Conservation (phyloP, 805 yeast species). For the Brettanomyces anomalus region DNA sequence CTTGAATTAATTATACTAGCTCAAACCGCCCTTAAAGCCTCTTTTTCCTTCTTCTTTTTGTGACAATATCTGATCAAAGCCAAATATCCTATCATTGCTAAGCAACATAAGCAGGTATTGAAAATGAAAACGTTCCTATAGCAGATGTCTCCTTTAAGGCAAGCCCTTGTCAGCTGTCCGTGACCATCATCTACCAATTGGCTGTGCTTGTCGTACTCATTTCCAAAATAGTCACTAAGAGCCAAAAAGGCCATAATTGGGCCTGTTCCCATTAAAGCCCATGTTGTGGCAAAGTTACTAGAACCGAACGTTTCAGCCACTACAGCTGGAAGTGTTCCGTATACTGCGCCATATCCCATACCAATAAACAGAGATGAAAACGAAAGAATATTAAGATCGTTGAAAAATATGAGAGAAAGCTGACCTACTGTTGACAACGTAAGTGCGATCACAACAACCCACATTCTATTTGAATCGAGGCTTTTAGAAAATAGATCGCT, state of each 20-base stretch:
- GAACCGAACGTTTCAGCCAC: conserved; percentile 69
- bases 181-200: conserved; percentile 28
- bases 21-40: too few relatives aligned
- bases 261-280: conserved; percentile 72
- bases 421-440: conserved; percentile 30
- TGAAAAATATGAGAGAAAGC: conserved; percentile 25
- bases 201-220: conserved; percentile 38
- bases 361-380: conserved; percentile 51
- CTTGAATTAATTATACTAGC: too few relatives aligned
- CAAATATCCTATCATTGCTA: conserved; percentile 15
- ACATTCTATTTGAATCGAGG: conserved; percentile 47
- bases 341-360: conserved; percentile 56
- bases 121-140: conserved; percentile 39
- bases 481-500: conserved; percentile 52
- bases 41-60: too few relatives aligned
- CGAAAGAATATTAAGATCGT: conserved; percentile 35
- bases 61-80: neutral
- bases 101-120: conserved; percentile 27
- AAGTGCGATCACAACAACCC: conserved; percentile 47
- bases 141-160: conserved; percentile 36
- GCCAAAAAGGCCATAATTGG: conserved; percentile 47
- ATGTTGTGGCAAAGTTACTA: conserved; percentile 56
- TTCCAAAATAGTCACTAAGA: conserved; percentile 49
- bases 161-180: conserved; percentile 25
- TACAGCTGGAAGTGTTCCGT: conserved; percentile 70